Evolutionary conservation across 2,329 filamentous ascomycete genomes (phyloP).

Genomic region (Aspergillus melleus): DNA sequence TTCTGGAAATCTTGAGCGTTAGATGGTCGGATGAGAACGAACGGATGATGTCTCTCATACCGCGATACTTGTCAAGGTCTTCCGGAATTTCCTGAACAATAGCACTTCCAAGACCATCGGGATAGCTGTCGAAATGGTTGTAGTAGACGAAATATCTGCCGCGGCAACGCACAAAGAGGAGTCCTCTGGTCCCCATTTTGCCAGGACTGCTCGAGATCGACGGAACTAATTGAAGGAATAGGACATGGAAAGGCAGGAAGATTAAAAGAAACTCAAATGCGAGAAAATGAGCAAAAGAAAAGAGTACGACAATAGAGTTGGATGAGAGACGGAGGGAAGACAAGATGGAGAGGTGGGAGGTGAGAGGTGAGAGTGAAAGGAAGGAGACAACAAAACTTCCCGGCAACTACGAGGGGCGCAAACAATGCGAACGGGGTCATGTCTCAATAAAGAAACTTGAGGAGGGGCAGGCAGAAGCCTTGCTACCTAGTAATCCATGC

Average conservation of each 20-base stretch:
- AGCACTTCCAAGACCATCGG: conserved; percentile 17
- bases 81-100: conserved; percentile 16
- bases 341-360: too few relatives aligned
- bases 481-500: too few relatives aligned
- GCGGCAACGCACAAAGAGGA: conserved; percentile 16
- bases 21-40: not conserved
- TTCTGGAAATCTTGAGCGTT: conserved; percentile 6
- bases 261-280: too few relatives aligned
- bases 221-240: not conserved
- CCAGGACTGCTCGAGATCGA: not conserved
- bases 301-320: too few relatives aligned
- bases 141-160: conserved; percentile 22
- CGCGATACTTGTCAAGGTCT: conserved; percentile 12
- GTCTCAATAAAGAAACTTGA: too few relatives aligned
- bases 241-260: not conserved
- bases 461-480: too few relatives aligned
- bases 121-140: conserved; percentile 21
- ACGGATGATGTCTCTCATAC: conserved; percentile 1
- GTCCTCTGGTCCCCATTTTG: conserved; percentile 18
- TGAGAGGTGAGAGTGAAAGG: too few relatives aligned
- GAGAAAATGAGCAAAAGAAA: too few relatives aligned
- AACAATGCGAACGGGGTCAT: too few relatives aligned
- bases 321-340: too few relatives aligned
- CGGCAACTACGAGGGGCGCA: too few relatives aligned
- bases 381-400: too few relatives aligned